These are phyloP conservation scores for Penicillium corylophilum DNA, from an alignment of 2,329 filamentous ascomycete species.

Conservation along the genomic window DNA sequence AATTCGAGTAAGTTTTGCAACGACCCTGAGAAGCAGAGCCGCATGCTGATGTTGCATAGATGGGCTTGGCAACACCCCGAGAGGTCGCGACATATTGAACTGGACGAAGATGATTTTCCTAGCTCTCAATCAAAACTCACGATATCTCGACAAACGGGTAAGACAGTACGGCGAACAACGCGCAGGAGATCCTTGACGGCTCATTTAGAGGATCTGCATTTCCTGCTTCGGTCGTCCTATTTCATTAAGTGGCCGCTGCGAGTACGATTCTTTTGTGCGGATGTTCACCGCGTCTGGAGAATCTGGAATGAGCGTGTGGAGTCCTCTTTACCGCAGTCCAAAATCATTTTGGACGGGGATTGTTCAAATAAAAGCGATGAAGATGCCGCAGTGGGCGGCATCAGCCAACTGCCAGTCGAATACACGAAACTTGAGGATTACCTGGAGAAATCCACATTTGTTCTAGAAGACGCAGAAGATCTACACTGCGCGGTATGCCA, in stretches of 20 bases:
- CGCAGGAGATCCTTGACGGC: conserved; percentile 62
- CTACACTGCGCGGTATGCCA: conserved; percentile 53
- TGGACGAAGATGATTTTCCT: conserved; percentile 48
- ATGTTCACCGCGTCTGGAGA: conserved; percentile 69
- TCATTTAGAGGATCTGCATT: conserved; percentile 75
- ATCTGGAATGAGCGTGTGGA: conserved; percentile 54
- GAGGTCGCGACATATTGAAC: conserved; percentile 72
- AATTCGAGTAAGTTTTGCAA: conserved; percentile 72
- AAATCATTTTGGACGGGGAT: conserved; percentile 55
- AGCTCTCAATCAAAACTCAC: conserved; percentile 27
- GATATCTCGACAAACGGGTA: conserved; percentile 39
- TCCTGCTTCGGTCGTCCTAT: conserved; percentile 74
- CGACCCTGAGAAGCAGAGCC: background rate
- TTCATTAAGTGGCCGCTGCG: conserved; percentile 81
- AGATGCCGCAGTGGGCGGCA: conserved; percentile 34
- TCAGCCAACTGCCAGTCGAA: conserved; percentile 52
- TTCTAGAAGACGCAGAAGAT: conserved; percentile 40
- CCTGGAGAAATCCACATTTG: conserved; percentile 51
- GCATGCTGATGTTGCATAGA: conserved; percentile 46
- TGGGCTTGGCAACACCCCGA: conserved; percentile 92
- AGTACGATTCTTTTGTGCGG: conserved; percentile 72
- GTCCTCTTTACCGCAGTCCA: conserved; percentile 52
- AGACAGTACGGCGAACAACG: conserved; percentile 33
- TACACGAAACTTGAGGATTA: conserved; percentile 52
- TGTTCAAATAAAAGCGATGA: conserved; percentile 9